Conservation (phyloP, 371 early-diverging fungal genomes). For the Mortierella sp. region DNA sequence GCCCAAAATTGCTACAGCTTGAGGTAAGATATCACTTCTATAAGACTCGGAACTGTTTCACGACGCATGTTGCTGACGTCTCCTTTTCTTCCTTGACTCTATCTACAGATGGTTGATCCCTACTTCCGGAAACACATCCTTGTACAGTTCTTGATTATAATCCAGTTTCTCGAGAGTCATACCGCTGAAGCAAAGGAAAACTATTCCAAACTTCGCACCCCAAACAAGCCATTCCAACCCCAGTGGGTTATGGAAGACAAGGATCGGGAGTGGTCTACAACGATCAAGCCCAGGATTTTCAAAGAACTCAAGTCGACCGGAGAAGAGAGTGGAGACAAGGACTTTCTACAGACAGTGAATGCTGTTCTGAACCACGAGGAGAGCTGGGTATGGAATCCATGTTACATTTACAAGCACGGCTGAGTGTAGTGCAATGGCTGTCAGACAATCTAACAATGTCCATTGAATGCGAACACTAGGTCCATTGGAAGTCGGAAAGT, state of each 20-base stretch:
- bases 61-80: not conserved
- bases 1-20: conserved; percentile 73
- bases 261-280: conserved; percentile 31
- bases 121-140: conserved; percentile 82
- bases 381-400: conserved; percentile 33
- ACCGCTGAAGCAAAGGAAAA: conserved; percentile 27
- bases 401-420: not conserved
- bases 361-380: conserved; percentile 25
- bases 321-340: conserved; percentile 23
- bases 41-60: too few relatives aligned
- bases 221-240: conserved; percentile 53
- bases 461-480: conserved; percentile 4
- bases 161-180: conserved; percentile 67
- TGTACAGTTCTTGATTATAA: conserved; percentile 78
- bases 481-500: conserved; percentile 47
- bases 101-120: conserved; percentile 65
- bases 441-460: not conserved
- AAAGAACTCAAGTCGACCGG: conserved; percentile 25
- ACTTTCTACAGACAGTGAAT: conserved; percentile 22
- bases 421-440: not conserved
- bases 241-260: conserved; percentile 37
- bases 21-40: conserved; percentile 62
- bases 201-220: conserved; percentile 26
- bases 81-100: not conserved
- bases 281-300: conserved; percentile 22